Percentiles rank a stretch among this genome's conserved stretches.
These are phyloP conservation scores for Pleurotus sapidus DNA, from an alignment of 768 basidiomycete genomes.

Conservation along the genomic window DNA sequence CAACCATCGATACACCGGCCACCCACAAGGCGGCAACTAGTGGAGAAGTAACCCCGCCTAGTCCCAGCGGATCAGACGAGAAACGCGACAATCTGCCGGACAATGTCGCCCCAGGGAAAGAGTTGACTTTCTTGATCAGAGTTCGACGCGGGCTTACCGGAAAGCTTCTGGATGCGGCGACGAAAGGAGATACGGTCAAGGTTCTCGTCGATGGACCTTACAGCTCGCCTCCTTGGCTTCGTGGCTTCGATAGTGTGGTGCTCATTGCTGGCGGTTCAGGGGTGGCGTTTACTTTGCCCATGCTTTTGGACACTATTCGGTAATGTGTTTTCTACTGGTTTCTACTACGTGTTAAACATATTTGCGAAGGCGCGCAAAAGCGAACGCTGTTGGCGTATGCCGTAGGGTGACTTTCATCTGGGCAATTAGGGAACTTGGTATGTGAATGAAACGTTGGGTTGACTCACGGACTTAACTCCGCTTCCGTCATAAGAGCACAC, in stretches of 20 bases:
- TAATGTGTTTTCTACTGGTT: slow-evolving; percentile 17
- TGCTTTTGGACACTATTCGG: slow-evolving; percentile 41
- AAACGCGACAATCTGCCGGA: background rate
- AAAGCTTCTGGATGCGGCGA: slow-evolving; percentile 34
- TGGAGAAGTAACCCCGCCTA: background rate
- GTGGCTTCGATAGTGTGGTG: slow-evolving; percentile 40
- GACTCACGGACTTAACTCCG: background rate
- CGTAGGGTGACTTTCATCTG: slow-evolving; percentile 38
- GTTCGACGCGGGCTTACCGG: slow-evolving; percentile 60
- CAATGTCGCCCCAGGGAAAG: slow-evolving; percentile 22
- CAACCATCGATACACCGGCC: slow-evolving; percentile 30
- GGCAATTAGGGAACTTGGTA: slow-evolving; percentile 34
- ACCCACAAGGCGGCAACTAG: background rate
- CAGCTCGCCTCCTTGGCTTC: slow-evolving; percentile 38
- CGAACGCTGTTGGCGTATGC: slow-evolving; percentile 18
- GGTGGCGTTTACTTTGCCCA: slow-evolving; percentile 42
- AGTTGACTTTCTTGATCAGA: slow-evolving; percentile 57
- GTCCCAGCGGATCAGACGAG: slow-evolving; percentile 1
- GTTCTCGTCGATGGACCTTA: slow-evolving; percentile 64
- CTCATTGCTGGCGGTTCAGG: slow-evolving; percentile 54
- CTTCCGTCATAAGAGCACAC: slow-evolving; percentile 27
- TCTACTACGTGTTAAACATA: background rate
- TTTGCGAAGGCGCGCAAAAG: slow-evolving; percentile 23
- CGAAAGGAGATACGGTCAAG: slow-evolving; percentile 24
- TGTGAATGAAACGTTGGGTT: slow-evolving; percentile 19